Evolutionary conservation across 805 yeast genomes (phyloP).

Genomic region (Trichomonascus vanleenenianus): DNA sequence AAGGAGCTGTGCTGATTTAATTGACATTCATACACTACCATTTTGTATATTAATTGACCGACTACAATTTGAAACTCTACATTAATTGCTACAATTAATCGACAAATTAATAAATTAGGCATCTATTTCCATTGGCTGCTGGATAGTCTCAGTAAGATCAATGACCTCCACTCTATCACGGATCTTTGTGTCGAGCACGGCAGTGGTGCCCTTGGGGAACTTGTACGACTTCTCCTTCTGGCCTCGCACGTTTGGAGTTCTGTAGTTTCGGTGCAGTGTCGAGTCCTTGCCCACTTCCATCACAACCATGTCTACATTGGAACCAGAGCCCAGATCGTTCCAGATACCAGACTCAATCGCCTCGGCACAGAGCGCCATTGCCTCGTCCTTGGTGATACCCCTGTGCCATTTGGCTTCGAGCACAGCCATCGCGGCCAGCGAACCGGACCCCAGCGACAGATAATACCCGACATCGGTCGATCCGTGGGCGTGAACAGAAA

Average conservation of each 20-base stretch:
- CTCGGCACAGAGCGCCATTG: conserved; percentile 81
- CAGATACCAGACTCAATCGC: conserved; percentile 98
- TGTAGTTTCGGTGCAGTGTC: conserved; percentile 71
- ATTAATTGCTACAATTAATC: too few species aligned
- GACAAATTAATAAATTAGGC: background rate
- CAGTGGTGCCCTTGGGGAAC: conserved; percentile 92
- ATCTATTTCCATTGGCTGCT: conserved; percentile 47
- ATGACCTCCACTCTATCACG: conserved; percentile 60
- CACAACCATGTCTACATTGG: conserved; percentile 95
- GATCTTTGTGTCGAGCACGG: conserved; percentile 61
- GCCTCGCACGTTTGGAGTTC: conserved; percentile 84
- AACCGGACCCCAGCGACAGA: conserved; percentile 91
- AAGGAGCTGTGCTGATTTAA: background rate
- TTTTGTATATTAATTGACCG: background rate
- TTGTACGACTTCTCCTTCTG: conserved; percentile 75
- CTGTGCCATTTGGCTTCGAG: conserved; percentile 82
- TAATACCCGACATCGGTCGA: conserved; percentile 94
- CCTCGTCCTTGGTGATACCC: conserved; percentile 76
- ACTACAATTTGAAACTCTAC: too few species aligned
- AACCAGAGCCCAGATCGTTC: conserved; percentile 98
- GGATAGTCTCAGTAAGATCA: conserved; percentile 36
- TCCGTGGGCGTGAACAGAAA: conserved; percentile 95
- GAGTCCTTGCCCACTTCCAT: conserved; percentile 84
- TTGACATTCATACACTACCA: too few species aligned
- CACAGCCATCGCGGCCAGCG: conserved; percentile 97